Evolutionary conservation across 2,329 filamentous ascomycete species (phyloP).

Genomic region (Ceratocystis cubensis): DNA sequence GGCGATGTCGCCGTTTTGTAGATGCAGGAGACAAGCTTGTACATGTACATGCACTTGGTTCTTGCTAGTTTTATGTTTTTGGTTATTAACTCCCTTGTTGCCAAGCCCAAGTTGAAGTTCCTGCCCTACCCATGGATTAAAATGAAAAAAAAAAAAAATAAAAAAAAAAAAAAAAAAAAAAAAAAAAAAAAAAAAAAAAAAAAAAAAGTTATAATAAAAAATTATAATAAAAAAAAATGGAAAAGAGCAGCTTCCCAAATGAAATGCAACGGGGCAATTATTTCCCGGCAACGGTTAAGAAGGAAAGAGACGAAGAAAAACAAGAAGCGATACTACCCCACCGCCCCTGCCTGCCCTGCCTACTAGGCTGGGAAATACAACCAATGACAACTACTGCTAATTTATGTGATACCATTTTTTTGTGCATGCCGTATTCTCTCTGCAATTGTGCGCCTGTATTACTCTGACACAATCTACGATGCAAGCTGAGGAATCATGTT

Average conservation of each 20-base stretch:
- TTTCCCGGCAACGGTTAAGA: neutral
- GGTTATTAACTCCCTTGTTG: too few relatives aligned
- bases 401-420: neutral
- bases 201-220: too few relatives aligned
- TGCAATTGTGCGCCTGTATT: neutral
- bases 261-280: neutral
- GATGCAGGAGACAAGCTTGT: neutral
- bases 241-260: too few relatives aligned
- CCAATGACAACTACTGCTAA: neutral
- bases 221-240: too few relatives aligned
- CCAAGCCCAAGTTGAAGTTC: neutral
- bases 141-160: too few relatives aligned
- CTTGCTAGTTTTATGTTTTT: neutral
- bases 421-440: neutral
- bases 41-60: neutral
- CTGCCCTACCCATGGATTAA: neutral
- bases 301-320: neutral
- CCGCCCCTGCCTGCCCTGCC: neutral
- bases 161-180: too few relatives aligned
- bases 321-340: too few relatives aligned
- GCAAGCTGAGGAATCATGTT: neutral
- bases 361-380: neutral
- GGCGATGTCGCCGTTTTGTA: constrained; percentile 2
- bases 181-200: too few relatives aligned
- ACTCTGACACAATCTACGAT: constrained; percentile 3